These are phyloP conservation scores for Paspalum vaginatum DNA, from an alignment of 176 grass and related monocot species.

Conservation along the genomic window DNA sequence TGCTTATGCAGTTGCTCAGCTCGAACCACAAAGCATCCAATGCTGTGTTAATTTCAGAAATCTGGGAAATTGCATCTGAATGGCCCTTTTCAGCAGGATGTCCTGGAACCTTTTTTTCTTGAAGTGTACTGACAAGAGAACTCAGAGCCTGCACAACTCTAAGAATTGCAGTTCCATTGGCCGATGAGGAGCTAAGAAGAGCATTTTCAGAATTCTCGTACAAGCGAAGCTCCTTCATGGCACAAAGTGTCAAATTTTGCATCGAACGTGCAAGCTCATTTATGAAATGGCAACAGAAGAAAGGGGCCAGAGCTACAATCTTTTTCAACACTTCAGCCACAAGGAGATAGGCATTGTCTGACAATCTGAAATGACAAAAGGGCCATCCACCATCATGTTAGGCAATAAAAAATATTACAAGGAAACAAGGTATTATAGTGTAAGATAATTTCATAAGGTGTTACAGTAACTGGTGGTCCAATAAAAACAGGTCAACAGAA, in stretches of 20 bases:
- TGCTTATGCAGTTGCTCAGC: slow-evolving; percentile 96
- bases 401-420: slow-evolving; percentile 23
- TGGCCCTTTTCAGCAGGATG: slow-evolving; percentile 60
- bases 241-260: slow-evolving; percentile 70
- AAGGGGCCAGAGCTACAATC: slow-evolving; percentile 83
- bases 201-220: slow-evolving; percentile 92
- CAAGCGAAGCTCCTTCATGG: slow-evolving; percentile 82
- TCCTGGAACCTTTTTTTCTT: slow-evolving; percentile 73
- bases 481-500: slow-evolving; percentile 1
- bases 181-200: slow-evolving; percentile 87
- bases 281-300: slow-evolving; percentile 88
- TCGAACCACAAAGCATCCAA: slow-evolving; percentile 89
- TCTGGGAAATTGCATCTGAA: slow-evolving; percentile 66
- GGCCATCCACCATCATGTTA: neutral
- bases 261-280: slow-evolving; percentile 86
- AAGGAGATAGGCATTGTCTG: slow-evolving; percentile 90
- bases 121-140: slow-evolving; percentile 80
- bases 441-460: slow-evolving; percentile 19
- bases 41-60: slow-evolving; percentile 81
- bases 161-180: slow-evolving; percentile 93
- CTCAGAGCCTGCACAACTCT: slow-evolving; percentile 96
- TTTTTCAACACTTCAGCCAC: slow-evolving; percentile 95
- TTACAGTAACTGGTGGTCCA: neutral
- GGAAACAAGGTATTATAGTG: neutral
- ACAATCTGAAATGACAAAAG: slow-evolving; percentile 65